Evolutionary conservation across 805 yeast species (phyloP), one percentile per base, ranked within the genome.

Genomic region (Saccharomycodes ludwigii): DNA sequence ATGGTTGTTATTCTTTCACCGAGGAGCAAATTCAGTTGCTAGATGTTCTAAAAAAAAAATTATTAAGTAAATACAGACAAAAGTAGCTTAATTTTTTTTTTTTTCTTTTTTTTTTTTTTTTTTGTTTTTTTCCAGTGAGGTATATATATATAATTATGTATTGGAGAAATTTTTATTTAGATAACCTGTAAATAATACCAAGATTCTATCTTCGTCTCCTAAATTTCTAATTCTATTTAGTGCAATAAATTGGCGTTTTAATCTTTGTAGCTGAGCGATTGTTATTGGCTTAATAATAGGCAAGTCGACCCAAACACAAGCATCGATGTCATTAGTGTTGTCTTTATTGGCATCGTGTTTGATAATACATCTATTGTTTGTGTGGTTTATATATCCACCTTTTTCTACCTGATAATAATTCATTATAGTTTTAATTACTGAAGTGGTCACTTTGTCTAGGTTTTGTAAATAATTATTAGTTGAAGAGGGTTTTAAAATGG

Each of bases 201-300:
- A 66, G 16, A 88, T 81, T 44, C 94, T 59, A 18, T 69, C 74
- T 15, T 63, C 47, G 31, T 82, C 91, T 4, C 33, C 30, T 27
- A 85, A 63, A 25, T 76, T 72, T 45, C 95, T 66, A 64, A 85
- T 72, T 43, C 82, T 70, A 50, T 88, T 84, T 52, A 88, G 62
- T 24, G 72, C 64, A n/a, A 86, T 71, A 54, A 79, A 88, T 12
- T 85, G 76, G 43, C 98, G 66, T 52, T 94, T 66, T 10, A 83
- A 61, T 38, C 98, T 63, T 45, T 86, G 95, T 32, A 91, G 50
- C 47, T 81, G 85, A 0, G 95, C 82, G 24, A 76, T 61, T 10
- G 82, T 70, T 6, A 80, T 72, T 1, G 67, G 54, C 4, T 58
- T 57, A 3, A 19, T 8, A 2, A 70, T 46, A 2, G 95, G 95